These are phyloP conservation scores for Epichloe bromicola DNA, from an alignment of 2,329 filamentous ascomycete species.

Conservation along the genomic window DNA sequence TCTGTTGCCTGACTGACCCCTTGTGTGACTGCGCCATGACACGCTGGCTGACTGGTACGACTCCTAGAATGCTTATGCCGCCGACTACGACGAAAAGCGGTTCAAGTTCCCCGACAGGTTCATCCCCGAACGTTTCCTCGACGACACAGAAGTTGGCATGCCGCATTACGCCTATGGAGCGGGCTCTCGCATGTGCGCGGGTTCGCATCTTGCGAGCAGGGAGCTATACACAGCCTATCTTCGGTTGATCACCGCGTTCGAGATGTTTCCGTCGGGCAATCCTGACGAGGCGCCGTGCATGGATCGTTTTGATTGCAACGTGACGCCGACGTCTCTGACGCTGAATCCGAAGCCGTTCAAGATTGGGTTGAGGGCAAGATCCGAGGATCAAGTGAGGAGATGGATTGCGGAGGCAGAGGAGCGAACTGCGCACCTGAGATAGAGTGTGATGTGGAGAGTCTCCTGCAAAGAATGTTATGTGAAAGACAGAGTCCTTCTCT, in stretches of 20 bases:
- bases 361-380: slow-evolving; percentile 37
- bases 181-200: slow-evolving; percentile 50
- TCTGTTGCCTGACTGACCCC: neutral
- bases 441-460: too few species aligned
- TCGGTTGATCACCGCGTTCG: slow-evolving; percentile 44
- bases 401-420: slow-evolving; percentile 43
- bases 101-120: slow-evolving; percentile 53
- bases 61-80: slow-evolving; percentile 54
- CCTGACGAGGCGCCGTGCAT: slow-evolving; percentile 36
- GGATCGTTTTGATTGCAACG: slow-evolving; percentile 43
- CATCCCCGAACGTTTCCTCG: slow-evolving; percentile 57
- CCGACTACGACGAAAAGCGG: slow-evolving; percentile 56
- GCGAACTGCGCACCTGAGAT: slow-evolving; percentile 28
- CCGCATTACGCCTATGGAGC: slow-evolving; percentile 51
- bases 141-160: slow-evolving; percentile 39
- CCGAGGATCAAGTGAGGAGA: slow-evolving; percentile 28
- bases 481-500: too few species aligned
- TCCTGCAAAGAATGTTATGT: too few species aligned
- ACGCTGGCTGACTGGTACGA: neutral
- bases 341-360: slow-evolving; percentile 52
- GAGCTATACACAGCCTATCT: slow-evolving; percentile 49
- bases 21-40: neutral
- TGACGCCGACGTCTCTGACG: slow-evolving; percentile 43
- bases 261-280: slow-evolving; percentile 35
- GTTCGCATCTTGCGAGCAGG: slow-evolving; percentile 49